Evolutionary conservation across 2,329 filamentous ascomycete genomes (phyloP).

Genomic region (Gaeumannomyces sp.): DNA sequence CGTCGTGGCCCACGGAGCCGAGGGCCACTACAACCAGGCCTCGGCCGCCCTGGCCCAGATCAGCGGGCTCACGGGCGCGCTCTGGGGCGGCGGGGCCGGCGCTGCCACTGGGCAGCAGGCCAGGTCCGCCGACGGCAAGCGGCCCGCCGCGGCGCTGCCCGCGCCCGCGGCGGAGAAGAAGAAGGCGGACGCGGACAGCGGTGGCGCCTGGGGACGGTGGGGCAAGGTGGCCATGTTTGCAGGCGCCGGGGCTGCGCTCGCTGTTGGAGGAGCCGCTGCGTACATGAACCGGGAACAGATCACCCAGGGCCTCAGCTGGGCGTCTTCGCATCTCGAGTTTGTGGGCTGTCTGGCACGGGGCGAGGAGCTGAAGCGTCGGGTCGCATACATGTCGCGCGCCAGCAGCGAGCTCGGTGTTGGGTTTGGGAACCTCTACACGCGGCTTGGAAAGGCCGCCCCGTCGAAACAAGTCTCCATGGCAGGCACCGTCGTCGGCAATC

Average conservation of each 20-base stretch:
- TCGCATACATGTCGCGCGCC: constrained; percentile 61
- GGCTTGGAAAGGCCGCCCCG: constrained; percentile 64
- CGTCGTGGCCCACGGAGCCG: constrained; percentile 79
- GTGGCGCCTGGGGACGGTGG: constrained; percentile 64
- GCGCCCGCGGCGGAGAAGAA: constrained; percentile 34
- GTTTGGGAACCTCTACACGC: constrained; percentile 82
- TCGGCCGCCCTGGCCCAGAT: constrained; percentile 62
- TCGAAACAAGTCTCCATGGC: constrained; percentile 40
- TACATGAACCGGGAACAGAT: constrained; percentile 82
- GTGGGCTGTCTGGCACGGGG: constrained; percentile 82
- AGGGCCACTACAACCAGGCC: constrained; percentile 76
- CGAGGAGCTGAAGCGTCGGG: constrained; percentile 71
- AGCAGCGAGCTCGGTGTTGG: constrained; percentile 62
- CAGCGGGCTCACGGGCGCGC: constrained; percentile 57
- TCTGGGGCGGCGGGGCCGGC: constrained; percentile 52
- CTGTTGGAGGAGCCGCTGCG: constrained; percentile 75
- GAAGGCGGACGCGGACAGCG: constrained; percentile 14
- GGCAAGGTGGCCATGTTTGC: constrained; percentile 81
- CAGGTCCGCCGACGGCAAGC: constrained; percentile 24
- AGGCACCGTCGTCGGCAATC: constrained; percentile 55
- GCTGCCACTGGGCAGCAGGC: constrained; percentile 19
- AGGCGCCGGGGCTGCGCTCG: constrained; percentile 75
- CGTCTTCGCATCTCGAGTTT: constrained; percentile 85
- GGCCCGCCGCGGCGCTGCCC: constrained; percentile 30
- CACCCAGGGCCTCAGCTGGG: constrained; percentile 71